These are phyloP conservation scores for Nannochloropsis gaditana DNA, from an alignment of 108 stramenopile species.

Conservation along the genomic window DNA sequence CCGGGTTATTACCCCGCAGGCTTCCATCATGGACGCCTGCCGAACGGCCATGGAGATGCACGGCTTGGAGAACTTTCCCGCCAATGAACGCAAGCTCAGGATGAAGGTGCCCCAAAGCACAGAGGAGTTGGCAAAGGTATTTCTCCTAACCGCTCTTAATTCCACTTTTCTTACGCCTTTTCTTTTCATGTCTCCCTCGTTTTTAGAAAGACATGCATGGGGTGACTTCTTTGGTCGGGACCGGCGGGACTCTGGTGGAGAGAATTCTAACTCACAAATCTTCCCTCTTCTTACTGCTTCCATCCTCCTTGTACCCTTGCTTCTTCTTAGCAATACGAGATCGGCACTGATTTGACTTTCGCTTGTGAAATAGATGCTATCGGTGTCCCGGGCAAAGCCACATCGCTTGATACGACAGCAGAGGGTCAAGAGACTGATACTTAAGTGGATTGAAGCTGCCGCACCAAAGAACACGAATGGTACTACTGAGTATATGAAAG, in stretches of 20 bases:
- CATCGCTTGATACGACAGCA: not conserved
- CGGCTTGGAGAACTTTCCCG: not conserved
- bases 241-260: too few relatives aligned
- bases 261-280: too few relatives aligned
- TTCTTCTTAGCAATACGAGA: not conserved
- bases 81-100: not conserved
- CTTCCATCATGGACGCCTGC: not conserved
- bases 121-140: not conserved
- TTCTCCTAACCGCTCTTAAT: not conserved
- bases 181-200: not conserved
- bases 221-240: too few relatives aligned
- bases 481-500: too few relatives aligned
- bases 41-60: not conserved
- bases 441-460: too few relatives aligned
- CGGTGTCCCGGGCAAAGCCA: not conserved
- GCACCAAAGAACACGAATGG: too few relatives aligned
- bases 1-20: not conserved
- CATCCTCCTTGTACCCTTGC: not conserved
- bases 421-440: too few relatives aligned
- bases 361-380: not conserved
- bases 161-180: not conserved
- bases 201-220: too few relatives aligned
- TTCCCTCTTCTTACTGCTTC: not conserved
- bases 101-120: not conserved
- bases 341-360: not conserved